Base-by-base conservation (phyloP, 208 protist species). In the Wallacemonas sp. region DNA sequence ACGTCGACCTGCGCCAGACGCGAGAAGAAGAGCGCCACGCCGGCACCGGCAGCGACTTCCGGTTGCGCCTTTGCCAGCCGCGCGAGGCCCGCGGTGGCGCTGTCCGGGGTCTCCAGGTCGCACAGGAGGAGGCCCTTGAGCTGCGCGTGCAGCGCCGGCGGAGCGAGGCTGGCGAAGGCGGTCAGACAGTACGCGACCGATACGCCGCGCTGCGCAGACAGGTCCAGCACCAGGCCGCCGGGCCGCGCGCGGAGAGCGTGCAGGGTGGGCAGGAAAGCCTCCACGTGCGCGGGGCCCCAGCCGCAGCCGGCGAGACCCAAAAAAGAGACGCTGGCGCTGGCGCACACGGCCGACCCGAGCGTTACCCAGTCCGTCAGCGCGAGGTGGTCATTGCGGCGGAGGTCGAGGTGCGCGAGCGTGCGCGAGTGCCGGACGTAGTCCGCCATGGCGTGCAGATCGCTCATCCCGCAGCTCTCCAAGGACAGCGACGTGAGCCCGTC, bases 251-350 rank as follows among this genome's bases (percentile, higher is more conserved):
- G 12, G 66, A 90, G 85, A n/a, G 49, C 36, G 23, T 50, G 14
- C 18, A 82, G 64, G 20, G 67, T 38, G 26, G 22, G 26, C 0
- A 82, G n/a, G 50, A 91, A 81, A 14, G 62, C 49, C 14, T 57
- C 25, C 20, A 83, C 59, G 16, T 79, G 79, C 29, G 66, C 67
- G 16, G 45, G 54, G 42, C 46, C 57, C 76, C 82, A 81, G 31
- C 76, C 71, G 48, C 84, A 91, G 28, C 61, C 48, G n/a, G 74
- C 66, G 18, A 86, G 50, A 25, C 85, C 75, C 28, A 92, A 31
- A 36, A 42, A 55, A 3, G 46, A 38, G 5, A 92, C 44, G 1
- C 55, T 70, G 2, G 39, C 25, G 36, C 66, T 72, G n/a, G 20
- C 33, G 3, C 75, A 65, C 29, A 89, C 76, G 5, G 72, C 73